Percentiles rank a stretch among this genome's conserved stretches.
phyloP scores from a whole-genome alignment of 1,284 basidiomycete genomes.

The Pascua sp. region DNA sequence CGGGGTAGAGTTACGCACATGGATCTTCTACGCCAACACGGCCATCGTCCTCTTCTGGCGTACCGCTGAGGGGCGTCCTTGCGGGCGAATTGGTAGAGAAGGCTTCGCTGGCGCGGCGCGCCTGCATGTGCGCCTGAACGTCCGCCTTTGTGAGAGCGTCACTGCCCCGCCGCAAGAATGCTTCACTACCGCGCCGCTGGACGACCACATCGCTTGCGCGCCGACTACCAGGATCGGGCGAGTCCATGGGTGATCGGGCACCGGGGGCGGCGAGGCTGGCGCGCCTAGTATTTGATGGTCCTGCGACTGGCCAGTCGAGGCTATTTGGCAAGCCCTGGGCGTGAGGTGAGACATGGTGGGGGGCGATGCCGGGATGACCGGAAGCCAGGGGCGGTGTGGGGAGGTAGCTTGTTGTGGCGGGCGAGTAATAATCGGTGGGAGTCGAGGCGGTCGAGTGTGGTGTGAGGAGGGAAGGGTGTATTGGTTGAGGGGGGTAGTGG shows the following conservation, averaged over 20 bases:
- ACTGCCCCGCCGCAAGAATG: no score
- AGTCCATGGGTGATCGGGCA: no score
- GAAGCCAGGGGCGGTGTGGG: slow-evolving; percentile 2
- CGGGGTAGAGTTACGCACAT: slow-evolving; percentile 25
- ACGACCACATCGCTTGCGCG: no score
- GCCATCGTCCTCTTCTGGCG: slow-evolving; percentile 28
- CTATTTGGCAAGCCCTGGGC: neutral
- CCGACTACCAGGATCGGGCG: no score
- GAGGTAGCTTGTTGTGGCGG: neutral
- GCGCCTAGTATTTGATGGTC: neutral
- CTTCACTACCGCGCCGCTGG: no score
- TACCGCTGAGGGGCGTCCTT: neutral
- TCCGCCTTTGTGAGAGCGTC: no score
- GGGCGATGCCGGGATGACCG: neutral
- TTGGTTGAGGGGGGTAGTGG: no score
- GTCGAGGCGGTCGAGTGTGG: no score
- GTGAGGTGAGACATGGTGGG: neutral
- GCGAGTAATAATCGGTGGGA: no score
- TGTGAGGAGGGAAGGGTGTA: no score
- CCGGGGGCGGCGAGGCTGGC: no score
- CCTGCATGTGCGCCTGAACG: neutral
- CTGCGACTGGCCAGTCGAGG: neutral
- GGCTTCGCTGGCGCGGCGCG: slow-evolving; percentile 2
- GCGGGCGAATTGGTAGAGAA: neutral
- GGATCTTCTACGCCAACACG: slow-evolving; percentile 42